Base-by-base conservation (phyloP, 164 flowering plant genomes). In the Taxillus chinensis region DNA sequence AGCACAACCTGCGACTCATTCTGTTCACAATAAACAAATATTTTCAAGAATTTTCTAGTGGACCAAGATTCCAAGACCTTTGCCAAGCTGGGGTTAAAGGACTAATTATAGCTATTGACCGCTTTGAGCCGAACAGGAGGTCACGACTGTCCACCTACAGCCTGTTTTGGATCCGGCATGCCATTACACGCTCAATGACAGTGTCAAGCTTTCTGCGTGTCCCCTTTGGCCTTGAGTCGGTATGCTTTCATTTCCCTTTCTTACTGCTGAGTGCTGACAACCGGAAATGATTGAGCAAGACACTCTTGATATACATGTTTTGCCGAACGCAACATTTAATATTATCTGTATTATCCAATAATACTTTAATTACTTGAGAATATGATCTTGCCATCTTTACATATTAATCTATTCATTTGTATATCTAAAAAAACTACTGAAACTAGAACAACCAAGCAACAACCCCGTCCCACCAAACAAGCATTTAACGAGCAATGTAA, bases 31-130 rank as follows among this genome's bases (percentile, higher is more conserved):
- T 93, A 71, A 93, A 90, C 81, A 88, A 86, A 63, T 86, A 90
- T 65, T 90, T 89, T 77, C 90, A 83, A 78, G 96, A 90, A 69
- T 79, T 85, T 53, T 75, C 86, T 14, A 87, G 74, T 64, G 82
- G 96, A 14, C 77, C 83, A 16, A 78, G 74, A 48, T 93, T 90
- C 70, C 87, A 83, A 68, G 97, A 88, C 72, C 78, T 89, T n/a
- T 90, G 97, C 66, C 99, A 93, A 71, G 99, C 92, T 40, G 97
- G 99, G 59, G 92, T 81, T 8, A 84, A 80, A 73, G 99, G 99
- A 62, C 92, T 93, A 15, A 90, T 90, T 39, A 87, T 78, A 50
- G 92, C 92, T 14, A 89, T 93, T 48, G 97, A 93, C 69, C 92
- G 99, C 38, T 93, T 93, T 79, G 95, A 93, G 71, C 96, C 92